phyloP scores from a whole-genome alignment of 2,329 filamentous ascomycete genomes.

The Leptographium procerum region DNA sequence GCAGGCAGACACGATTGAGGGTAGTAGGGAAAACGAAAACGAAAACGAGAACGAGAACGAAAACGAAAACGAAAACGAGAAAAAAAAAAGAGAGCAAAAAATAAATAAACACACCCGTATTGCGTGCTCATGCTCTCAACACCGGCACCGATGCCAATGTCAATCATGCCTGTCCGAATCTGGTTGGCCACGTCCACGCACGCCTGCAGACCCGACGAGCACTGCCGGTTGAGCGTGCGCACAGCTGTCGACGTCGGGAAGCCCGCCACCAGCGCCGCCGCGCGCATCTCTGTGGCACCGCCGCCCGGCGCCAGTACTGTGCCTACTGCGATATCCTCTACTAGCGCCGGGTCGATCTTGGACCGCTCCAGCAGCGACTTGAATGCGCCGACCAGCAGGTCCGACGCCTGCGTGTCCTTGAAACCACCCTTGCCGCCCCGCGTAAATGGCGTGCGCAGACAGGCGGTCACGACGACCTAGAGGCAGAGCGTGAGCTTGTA shows the following conservation, averaged over 20 bases:
- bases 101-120: constrained; percentile 61
- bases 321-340: constrained; percentile 89
- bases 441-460: constrained; percentile 83
- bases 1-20: no score
- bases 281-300: constrained; percentile 93
- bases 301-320: constrained; percentile 85
- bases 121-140: constrained; percentile 93
- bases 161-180: constrained; percentile 85
- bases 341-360: constrained; percentile 73
- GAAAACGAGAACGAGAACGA: background rate
- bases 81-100: background rate
- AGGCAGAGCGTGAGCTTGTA: background rate
- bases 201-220: constrained; percentile 84
- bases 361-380: constrained; percentile 73
- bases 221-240: constrained; percentile 84
- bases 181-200: constrained; percentile 91
- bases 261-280: constrained; percentile 78
- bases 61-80: background rate
- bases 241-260: constrained; percentile 81
- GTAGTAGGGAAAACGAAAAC: no score
- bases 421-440: constrained; percentile 89
- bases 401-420: constrained; percentile 84
- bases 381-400: constrained; percentile 76
- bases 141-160: constrained; percentile 84
- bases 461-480: constrained; percentile 80